Evolutionary conservation across 345 rosid genomes (phyloP), one percentile per base, ranked within the genome.

Genomic region (Salix brachista): DNA sequence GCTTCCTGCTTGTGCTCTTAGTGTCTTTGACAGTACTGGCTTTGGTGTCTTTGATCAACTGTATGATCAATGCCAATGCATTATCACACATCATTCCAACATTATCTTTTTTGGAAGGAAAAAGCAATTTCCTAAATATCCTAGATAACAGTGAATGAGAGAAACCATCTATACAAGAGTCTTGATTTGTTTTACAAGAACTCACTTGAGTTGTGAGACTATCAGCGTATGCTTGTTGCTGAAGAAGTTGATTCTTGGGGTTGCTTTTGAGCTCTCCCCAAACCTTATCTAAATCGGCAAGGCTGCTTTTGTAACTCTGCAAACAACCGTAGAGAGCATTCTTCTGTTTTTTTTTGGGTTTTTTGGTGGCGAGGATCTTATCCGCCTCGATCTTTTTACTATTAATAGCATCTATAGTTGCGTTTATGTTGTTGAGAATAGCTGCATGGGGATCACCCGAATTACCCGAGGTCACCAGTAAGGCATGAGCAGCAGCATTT

Each of bases 121-220:
- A 3, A 41, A 34, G 1, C 37, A 0, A 5, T 34, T 10, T 1
- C 46, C 46, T 41, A 0, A 41, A 2, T 41, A 0, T 0, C 46
- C 46, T 41, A 2, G 4, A 41, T 0, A 0, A 0, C 14, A 0
- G 44, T 0, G 86, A 89, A 60, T 92, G 83, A 1, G 97, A 88
- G 81, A 94, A 90, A 2, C 98, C 98, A 7, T 94, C 98, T 7
- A 90, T 77, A 75, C 94, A 90, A 1, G 97, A 91, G 62, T 88
- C 96, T 26, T 87, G 92, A 82, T 93, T 91, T 26, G 97, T 91
- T 61, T 91, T 89, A 30, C 97, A 97, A 2, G 99, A 80, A 72
- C 97, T 90, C 76, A 91, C 65, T 8, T 91, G 42, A 11, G 97
- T 93, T 69, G 89, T 91, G 67, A 93, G 89, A 78, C 90, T 89